Evolutionary conservation across 139 green algal species (phyloP), one percentile per base, ranked within the genome.

Genomic region (Edaphochlamys debaryana): DNA sequence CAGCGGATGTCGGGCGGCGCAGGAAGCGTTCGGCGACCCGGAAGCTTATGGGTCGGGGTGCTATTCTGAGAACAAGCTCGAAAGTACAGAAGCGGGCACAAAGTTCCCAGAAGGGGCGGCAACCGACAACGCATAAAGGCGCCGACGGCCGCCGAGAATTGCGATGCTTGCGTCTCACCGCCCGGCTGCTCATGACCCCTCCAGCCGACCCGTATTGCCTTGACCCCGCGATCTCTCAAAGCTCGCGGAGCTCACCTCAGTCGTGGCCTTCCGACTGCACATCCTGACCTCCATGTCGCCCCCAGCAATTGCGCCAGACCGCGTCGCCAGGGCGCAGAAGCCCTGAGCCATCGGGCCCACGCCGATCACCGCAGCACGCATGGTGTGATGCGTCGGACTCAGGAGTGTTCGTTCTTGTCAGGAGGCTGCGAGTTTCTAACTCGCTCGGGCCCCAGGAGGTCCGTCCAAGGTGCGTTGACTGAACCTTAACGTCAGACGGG

Each of bases 311-410:
- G 79, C 79, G 13, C 79, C 79, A 32, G 19, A 50, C 8, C 56
- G 50, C 1, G 42, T 52, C 15, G 67, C 79, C 68, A 79, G 38
- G 2, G 79, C 63, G 29, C 34, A 73, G 11, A 85, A 17, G 37
- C 79, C 79, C 25, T 85, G 79, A 40, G 79, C 79, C 74, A 85
- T 79, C 17, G 54, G 52, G 7, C 79, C 79, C 0, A 40, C 45
- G 19, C 79, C 79, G 5, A 85, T 34, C 20, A 72, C 37, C 20
- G 37, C 37, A 5, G 34, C n/a, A 23, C 69, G 42, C 42, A 50
- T 48, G 22, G 20, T 38, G 25, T 62, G 4, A 20, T 29, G 17
- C 17, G 52, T 25, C 52, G 20, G 20, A 54, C 11, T 11, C 48
- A 54, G 48, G 11, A 11, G 48, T 11, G 11, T 54, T 11, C 48